phyloP scores from a whole-genome alignment of 164 flowering plant species.

The Tetracentron sinense region DNA sequence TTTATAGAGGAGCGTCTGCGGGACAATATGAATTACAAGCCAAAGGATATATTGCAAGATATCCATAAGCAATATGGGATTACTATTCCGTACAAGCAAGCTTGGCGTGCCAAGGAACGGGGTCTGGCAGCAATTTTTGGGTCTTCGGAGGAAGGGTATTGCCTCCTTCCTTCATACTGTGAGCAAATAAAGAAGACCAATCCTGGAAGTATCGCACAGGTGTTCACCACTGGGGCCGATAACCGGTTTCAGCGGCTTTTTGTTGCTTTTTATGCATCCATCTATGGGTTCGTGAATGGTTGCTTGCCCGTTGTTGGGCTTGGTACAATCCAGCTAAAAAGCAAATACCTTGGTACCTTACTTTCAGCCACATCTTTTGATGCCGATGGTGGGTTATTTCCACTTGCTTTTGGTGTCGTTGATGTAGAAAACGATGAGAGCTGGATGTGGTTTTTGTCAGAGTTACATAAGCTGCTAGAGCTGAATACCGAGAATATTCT shows the following conservation, averaged over 20 bases:
- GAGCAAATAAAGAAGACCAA: constrained; percentile 59
- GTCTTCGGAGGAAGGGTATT: constrained; percentile 78
- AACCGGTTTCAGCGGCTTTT: constrained; percentile 68
- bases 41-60: constrained; percentile 82
- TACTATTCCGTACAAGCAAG: constrained; percentile 84
- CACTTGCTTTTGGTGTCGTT: constrained; percentile 79
- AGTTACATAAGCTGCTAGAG: constrained; percentile 60
- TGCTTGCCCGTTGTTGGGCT: constrained; percentile 68
- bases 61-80: constrained; percentile 71
- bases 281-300: constrained; percentile 67
- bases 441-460: constrained; percentile 81
- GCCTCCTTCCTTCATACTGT: constrained; percentile 70
- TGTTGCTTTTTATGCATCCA: constrained; percentile 58
- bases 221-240: constrained; percentile 55
- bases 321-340: constrained; percentile 58
- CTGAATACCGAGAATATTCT: constrained; percentile 45
- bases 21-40: constrained; percentile 73
- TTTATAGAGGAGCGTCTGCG: constrained; percentile 65
- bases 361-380: constrained; percentile 76
- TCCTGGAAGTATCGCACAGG: constrained; percentile 73
- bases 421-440: constrained; percentile 76
- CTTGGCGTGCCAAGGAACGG: constrained; percentile 89
- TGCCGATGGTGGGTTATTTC: constrained; percentile 73
- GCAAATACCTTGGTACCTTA: constrained; percentile 76
- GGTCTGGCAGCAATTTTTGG: constrained; percentile 77